Conservation (phyloP, 345 rosid genomes). For the Syzygium aqueum region DNA sequence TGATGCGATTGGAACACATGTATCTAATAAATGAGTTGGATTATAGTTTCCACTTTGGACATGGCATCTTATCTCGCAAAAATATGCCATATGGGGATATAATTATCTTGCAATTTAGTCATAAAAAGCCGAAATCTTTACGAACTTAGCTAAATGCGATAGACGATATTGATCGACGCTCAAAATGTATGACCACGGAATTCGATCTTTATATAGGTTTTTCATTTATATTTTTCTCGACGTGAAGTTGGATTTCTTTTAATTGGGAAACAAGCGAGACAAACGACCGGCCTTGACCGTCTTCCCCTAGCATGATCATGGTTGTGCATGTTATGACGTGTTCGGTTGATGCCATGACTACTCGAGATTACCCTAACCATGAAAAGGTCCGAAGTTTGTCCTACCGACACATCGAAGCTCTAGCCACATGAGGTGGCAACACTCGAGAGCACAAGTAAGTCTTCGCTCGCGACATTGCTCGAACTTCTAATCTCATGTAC, state of each 20-base stretch:
- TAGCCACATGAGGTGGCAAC: neutral
- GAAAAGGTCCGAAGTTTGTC: neutral
- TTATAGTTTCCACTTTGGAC: neutral
- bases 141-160: neutral
- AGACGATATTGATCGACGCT: neutral
- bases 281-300: rapidly evolving
- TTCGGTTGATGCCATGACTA: neutral
- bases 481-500: neutral
- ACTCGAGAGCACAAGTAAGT: neutral
- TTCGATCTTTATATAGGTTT: neutral
- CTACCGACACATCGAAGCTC: neutral
- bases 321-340: neutral
- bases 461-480: neutral
- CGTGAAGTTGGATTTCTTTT: neutral
- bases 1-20: neutral
- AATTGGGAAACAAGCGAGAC: neutral
- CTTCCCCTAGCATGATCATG: neutral
- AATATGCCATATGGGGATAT: neutral
- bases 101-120: neutral
- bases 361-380: too few relatives aligned
- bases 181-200: neutral
- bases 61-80: neutral
- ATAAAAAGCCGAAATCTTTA: neutral
- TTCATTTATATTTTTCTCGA: neutral
- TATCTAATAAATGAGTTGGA: neutral